Evolutionary conservation across 805 yeast genomes (phyloP).

Genomic region (Metschnikowia picachoensis): DNA sequence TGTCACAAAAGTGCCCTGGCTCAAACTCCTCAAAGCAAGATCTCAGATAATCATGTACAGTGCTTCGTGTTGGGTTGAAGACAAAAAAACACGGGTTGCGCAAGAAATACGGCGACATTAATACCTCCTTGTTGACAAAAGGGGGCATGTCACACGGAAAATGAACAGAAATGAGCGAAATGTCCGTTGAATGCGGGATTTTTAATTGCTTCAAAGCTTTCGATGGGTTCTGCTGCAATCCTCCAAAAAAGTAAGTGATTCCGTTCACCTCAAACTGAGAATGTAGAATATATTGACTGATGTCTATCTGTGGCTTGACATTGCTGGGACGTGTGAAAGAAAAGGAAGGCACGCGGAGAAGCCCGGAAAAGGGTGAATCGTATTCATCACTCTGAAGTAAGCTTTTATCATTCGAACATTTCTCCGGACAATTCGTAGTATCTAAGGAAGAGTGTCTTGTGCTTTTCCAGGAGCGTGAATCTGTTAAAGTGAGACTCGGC

Average conservation of each 20-base stretch:
- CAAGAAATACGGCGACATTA: slow-evolving; percentile 44
- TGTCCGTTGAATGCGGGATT: slow-evolving; percentile 29
- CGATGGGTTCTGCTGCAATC: slow-evolving; percentile 21
- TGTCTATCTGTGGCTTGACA: neutral
- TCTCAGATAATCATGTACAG: slow-evolving; percentile 27
- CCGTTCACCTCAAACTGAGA: slow-evolving; percentile 31
- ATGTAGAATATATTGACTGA: slow-evolving; percentile 22
- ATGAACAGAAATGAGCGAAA: slow-evolving; percentile 31
- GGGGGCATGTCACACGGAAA: slow-evolving; percentile 40
- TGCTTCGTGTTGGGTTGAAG: slow-evolving; percentile 31
- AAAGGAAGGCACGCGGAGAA: slow-evolving; percentile 15
- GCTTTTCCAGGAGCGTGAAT: neutral
- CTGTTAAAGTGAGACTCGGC: slow-evolving; percentile 6
- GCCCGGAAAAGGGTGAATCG: slow-evolving; percentile 16
- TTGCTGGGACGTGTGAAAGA: slow-evolving; percentile 8
- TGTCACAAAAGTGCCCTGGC: slow-evolving; percentile 52
- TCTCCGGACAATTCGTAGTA: neutral
- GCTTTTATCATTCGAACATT: too few species aligned
- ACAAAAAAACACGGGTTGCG: slow-evolving; percentile 24
- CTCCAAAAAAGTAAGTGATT: slow-evolving; percentile 36
- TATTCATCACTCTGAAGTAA: slow-evolving; percentile 13
- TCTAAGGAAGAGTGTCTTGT: slow-evolving; percentile 8
- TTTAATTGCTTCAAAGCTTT: slow-evolving; percentile 26
- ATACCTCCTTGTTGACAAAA: slow-evolving; percentile 31
- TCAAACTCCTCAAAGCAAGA: slow-evolving; percentile 27